Evolutionary conservation across 1,284 basidiomycete species (phyloP), one percentile per base, ranked within the genome.

Genomic region (Sparassis latifolia): DNA sequence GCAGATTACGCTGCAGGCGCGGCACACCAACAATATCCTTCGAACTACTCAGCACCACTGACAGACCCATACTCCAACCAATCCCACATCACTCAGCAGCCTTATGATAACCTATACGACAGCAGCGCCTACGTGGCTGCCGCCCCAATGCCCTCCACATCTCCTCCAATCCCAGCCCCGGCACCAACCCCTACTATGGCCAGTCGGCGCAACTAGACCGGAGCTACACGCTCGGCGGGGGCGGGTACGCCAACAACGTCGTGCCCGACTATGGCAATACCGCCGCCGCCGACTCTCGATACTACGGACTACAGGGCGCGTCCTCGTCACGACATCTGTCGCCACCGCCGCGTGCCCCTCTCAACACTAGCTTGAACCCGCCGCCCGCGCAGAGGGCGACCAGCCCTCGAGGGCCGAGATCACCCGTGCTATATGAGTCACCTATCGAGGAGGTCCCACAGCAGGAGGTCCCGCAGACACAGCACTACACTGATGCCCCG

Each of bases 141-240:
- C 20, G 20, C 20, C 10, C 45, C 52, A 32, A 45, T 42, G 10
- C 50, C 56, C 7, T 52, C 61, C n/a, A 52, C 59, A 10, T 52
- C 55, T n/a, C 52, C 55, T 51, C 40, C 52, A 48, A 39, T 52
- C 54, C 53, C 51, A 44, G 54, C 49, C 48, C 62, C 39, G 45
- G 54, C 52, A 58, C 60, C 30, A 55, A 61, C 40, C 57, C 56
- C 43, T 59, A 66, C 55, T 46, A 58, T 45, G 48, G 53, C 52
- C 52, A 56, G 51, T 53, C 63, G 42, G 55, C 65, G 29, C 60
- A 68, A 9, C 66, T 58, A 57, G 75, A 80, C n/a, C 77, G 75
- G 29, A 73, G 67, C 54, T 83, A 86, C 63, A 76, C 79, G 3
- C 69, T 79, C 33, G 78, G 79, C 7, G 80, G 79, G 29, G 74